Base-by-base conservation (phyloP, 2,329 filamentous ascomycete genomes). In the Pseudogymnoascus sp. region DNA sequence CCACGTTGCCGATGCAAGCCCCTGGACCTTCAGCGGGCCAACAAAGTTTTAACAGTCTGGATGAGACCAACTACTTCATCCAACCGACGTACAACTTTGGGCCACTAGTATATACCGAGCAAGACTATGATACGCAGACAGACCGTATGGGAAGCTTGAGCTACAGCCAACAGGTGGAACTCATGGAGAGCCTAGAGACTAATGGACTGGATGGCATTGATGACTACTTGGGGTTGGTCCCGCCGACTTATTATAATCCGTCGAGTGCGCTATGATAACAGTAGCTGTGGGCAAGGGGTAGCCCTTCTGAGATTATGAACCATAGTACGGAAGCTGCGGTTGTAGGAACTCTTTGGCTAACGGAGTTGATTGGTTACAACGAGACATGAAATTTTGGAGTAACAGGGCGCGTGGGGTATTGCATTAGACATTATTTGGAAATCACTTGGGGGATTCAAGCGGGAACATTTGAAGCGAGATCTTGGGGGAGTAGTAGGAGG, bases 141-240 rank as follows among this genome's bases (percentile, higher is more conserved):
- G 83, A 83, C 72, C 83, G 81, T 65, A 85, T 85, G 70, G 91
- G 86, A 68, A 90, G 82, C 65, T 79, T 96, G 34, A 93, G 87
- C 65, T 88, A 92, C 67, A 85, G 91, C 71, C 90, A 96, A 75
- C 91, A 95, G 75, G 77, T 88, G 67, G 90, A 96, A 77, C 79
- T 96, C 39, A 92, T 96, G 89, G 85, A 87, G 63, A 86, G 87
- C 60, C 81, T 96, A 36, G 90, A 95, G 74, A 89, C 79, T 69
- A 84, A 88, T 68, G 86, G 85, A 0, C 77, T 87, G 72, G 79
- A 78, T 25, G 85, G 87, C 61, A 87, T 88, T 69, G 81, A 87
- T 67, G 79, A 57, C 28, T 57, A 57, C 28, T 28, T 57, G 3
- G 51, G 51, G 1, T 34, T 57, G 16, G 28, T 57, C 8, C 48